Evolutionary conservation across 2,329 filamentous ascomycete species (phyloP).

Genomic region (Nemania serpens): DNA sequence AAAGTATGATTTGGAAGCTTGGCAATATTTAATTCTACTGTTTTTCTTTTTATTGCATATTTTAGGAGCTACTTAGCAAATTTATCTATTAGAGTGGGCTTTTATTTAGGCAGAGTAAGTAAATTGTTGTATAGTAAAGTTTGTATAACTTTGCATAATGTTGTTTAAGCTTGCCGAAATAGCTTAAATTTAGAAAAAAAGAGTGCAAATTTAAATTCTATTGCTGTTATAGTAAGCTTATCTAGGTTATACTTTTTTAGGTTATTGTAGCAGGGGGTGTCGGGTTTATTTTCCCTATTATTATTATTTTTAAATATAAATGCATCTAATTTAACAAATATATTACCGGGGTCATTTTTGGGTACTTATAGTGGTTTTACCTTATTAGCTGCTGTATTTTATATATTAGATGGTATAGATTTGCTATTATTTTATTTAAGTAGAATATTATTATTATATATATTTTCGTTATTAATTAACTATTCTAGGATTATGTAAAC

Average conservation of each 20-base stretch:
- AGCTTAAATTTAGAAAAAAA: not conserved
- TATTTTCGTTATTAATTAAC: not conserved
- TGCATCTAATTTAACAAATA: not conserved
- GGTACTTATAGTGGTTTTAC: not conserved
- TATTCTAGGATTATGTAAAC: not conserved
- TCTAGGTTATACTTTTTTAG: not conserved
- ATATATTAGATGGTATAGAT: too few relatives aligned
- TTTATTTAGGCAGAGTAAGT: not conserved
- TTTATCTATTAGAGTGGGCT: not conserved
- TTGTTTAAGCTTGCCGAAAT: not conserved
- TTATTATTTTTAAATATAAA: not conserved
- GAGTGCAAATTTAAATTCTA: not conserved
- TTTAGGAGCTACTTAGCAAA: not conserved
- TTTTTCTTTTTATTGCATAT: not conserved
- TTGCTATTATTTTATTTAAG: not conserved
- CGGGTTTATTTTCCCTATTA: not conserved
- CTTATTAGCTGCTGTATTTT: not conserved
- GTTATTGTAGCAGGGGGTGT: not conserved
- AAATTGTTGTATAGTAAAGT: not conserved
- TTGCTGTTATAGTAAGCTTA: not conserved
- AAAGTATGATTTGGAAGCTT: not conserved
- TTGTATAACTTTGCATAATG: not conserved
- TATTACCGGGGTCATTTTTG: not conserved
- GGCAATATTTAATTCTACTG: not conserved
- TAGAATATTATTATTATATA: not conserved